Evolutionary conservation across 2,329 filamentous ascomycete species (phyloP), one percentile per base, ranked within the genome.

Genomic region (Leptographium radiaticola): DNA sequence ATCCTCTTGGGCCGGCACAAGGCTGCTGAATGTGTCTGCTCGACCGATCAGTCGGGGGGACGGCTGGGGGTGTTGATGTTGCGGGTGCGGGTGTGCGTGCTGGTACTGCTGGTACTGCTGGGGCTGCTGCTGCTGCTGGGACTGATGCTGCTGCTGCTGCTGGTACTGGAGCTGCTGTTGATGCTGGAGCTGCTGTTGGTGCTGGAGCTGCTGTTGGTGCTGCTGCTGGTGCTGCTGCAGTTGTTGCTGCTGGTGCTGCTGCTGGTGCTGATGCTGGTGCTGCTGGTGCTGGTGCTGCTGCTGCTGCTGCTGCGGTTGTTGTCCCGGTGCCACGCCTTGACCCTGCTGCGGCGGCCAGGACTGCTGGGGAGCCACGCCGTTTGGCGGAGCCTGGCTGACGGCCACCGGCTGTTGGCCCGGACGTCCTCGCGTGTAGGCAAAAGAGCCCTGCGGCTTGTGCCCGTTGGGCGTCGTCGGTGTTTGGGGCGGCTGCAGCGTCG

Each of bases 11-110:
- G 16, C n/a, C 6, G 51, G 44, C 9, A 58, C 12, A 20, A 55
- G 48, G 40, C 51, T 54, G 10, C 55, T 52, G 52, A 54, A 58
- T 1, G 53, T 59, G 20, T 55, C 49, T n/a, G 54, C 39, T 8
- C 54, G 51, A 18, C 15, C 43, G 13, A 53, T 18, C 45, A 10
- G 53, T 36, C 8, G 34, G 16, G 36, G 40, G 42, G 16, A 31
- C 44, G 16, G 25, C 34, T 15, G 44, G 10, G 8, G 47, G 6
- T 45, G 43, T 33, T 30, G 43, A 25, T 45, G 43, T 18, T 15
- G 20, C 13, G 18, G 42, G 5, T 15, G 20, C 13, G 18, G 42
- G 5, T 25, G 42, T 31, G n/a, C 7, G 8, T 40, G 15, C 42
- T 44, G 42, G 9, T 25, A 5, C 5, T 25, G 25, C 25, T 25